Base-by-base conservation (phyloP, 768 basidiomycete genomes). In the Sutorius australiensis region DNA sequence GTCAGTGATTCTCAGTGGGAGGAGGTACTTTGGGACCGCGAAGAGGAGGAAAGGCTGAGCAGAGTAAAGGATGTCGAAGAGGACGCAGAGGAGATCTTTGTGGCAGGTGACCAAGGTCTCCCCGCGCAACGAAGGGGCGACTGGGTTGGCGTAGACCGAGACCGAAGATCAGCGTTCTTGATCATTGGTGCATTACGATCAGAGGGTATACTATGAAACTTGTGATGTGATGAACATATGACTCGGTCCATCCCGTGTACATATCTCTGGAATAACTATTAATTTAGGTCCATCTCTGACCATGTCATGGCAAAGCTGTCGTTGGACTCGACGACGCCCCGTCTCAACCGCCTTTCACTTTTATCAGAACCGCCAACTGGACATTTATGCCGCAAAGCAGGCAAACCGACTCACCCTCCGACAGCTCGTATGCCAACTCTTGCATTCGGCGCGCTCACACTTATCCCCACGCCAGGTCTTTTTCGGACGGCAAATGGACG, bases 321-420 rank as follows among this genome's bases (percentile, higher is more conserved):
- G 40, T 48, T 44, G 56, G 43, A 52, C 39, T 47, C 53, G 31
- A 32, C 60, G 45, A 33, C 71, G 71, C 10, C 40, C 51, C 6
- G 61, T 68, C 53, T 72, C 73, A 12, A 75, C 78, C 14, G 75
- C 80, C 16, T 70, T 77, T 16, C 80, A 82, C 59, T 93, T 93
- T 64, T 93, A 93, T 63, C 85, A 88, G 62, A 93, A 92, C 59
- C 80, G 80, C 61, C 89, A 91, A 51, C 71, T 93, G 46, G 91
- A 93, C 61, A 70, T 85, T 2, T 91, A 88, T 77, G 90, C 92
- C 4, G 76, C 83, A 27, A 87, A 80, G 62, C 77, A 84, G 57
- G 82, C 88, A 0, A 81, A 87, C 53, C 74, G 83, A 53, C 72
- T 93, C 60, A 87, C 87, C 10, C 73, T 93, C 34, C 76, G 91